Base-by-base conservation (phyloP, 1,284 basidiomycete species). In the Rhodotorula mucilaginosa region DNA sequence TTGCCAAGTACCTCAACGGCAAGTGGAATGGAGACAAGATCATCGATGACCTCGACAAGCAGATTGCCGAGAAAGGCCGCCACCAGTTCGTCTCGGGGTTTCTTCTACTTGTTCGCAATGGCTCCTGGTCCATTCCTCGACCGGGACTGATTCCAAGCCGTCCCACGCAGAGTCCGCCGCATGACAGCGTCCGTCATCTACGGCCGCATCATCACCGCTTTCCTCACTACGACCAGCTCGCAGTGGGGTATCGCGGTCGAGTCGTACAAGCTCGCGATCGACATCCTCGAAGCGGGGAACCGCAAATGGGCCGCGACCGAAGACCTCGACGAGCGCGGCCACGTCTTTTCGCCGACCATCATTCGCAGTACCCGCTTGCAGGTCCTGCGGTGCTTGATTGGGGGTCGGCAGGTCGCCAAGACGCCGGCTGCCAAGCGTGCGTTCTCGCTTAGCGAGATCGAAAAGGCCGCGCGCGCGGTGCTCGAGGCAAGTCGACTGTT, bases 21-120 rank as follows among this genome's bases (percentile, higher is more conserved):
- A 19, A 10, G 8, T 49, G 59, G 59, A 48, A 26, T 10, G 47
- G 47, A 12, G 23, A 31, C 10, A n/a, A 39, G 18, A 49, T 49
- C 18, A 61, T 61, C 19, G 47, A 19, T 29, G 59, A 61, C 59
- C 59, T 61, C 29, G 59, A 61, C 46, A 19, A 19, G 59, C 59
- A 47, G 7, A 61, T 61, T 8, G 7, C 47, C 6, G 31, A 10
- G 15, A 26, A 46, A 12, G 59, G 46, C 5, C 47, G 46, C 13
- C 34, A 56, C 26, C 29, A 26, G 26, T 49, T 18, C 18, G 48
- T 49, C 39, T 44, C 34, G 34, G 34, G 39, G 39, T 44, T 44
- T 44, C 39, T 44, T 44, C 10, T 44, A 12, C 39, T 44, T 44
- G 2, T 6, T 44, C 39, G 51, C 23, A 52, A n/a, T 52, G 51